Percentiles rank a stretch among this genome's conserved stretches.
phyloP scores from a whole-genome alignment of 108 stramenopile species.

The Skeletonema tropicum region DNA sequence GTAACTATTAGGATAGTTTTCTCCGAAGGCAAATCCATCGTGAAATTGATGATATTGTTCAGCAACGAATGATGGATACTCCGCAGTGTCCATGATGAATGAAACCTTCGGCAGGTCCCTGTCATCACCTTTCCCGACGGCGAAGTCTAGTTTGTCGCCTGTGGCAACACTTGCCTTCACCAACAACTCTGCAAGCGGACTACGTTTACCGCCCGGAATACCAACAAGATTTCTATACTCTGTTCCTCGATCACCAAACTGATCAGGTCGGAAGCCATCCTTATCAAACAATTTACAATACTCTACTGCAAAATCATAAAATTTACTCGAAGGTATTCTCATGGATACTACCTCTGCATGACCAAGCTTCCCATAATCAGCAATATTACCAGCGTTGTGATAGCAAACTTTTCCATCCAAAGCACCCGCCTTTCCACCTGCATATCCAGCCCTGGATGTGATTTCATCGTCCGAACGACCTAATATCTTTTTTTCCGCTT shows the following conservation, averaged over 20 bases:
- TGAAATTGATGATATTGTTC: constrained; percentile 65
- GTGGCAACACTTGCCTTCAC: constrained; percentile 29
- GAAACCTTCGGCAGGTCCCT: constrained; percentile 39
- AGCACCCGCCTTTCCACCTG: constrained; percentile 31
- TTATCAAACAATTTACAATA: constrained; percentile 73
- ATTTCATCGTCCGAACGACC: constrained; percentile 46
- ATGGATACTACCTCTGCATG: constrained; percentile 72
- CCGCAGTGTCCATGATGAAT: constrained; percentile 52
- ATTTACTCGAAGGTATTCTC: constrained; percentile 45
- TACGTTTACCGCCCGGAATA: constrained; percentile 58
- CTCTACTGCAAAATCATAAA: constrained; percentile 59
- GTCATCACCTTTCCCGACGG: constrained; percentile 52
- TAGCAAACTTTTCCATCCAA: constrained; percentile 44
- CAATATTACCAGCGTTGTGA: constrained; percentile 46
- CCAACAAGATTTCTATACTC: constrained; percentile 75
- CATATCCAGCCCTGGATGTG: constrained; percentile 59
- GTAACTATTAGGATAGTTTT: constrained; percentile 48
- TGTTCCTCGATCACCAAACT: constrained; percentile 64
- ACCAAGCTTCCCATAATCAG: constrained; percentile 57
- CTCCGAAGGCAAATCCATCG: constrained; percentile 43
- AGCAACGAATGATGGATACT: constrained; percentile 48
- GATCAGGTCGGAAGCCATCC: constrained; percentile 65
- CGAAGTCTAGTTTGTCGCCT: constrained; percentile 56
- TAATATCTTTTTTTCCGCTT: constrained; percentile 44
- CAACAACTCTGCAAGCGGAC: constrained; percentile 36